Conservation (phyloP, 169 alveolate species). For the Sarcocystis neurona region DNA sequence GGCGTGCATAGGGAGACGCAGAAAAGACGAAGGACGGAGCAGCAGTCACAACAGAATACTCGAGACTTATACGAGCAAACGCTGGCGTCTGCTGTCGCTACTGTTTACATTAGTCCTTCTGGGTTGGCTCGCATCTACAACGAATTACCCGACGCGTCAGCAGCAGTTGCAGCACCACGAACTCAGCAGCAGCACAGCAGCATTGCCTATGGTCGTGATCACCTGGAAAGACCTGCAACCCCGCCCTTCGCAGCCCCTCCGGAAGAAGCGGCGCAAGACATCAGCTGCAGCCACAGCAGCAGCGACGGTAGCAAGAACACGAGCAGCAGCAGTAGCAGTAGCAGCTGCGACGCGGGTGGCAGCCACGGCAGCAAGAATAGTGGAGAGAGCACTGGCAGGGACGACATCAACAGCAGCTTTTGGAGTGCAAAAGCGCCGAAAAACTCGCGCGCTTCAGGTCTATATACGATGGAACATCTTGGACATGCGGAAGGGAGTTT, state of each 20-base stretch:
- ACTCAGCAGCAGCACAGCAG: not conserved
- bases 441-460: not conserved
- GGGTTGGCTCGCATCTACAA: not conserved
- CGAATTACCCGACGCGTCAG: not conserved
- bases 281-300: not conserved
- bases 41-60: too few relatives aligned
- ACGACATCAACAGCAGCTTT: not conserved
- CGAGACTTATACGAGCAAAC: too few relatives aligned
- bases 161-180: not conserved
- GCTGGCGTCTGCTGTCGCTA: not conserved
- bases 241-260: not conserved
- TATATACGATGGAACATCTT: not conserved
- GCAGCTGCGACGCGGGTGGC: not conserved
- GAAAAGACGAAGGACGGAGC: not conserved
- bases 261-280: not conserved
- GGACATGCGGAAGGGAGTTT: not conserved
- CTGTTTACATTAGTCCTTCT: not conserved
- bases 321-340: constrained; percentile 32
- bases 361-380: not conserved
- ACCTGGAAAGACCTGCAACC: not conserved
- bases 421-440: not conserved
- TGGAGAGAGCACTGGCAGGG: not conserved
- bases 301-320: not conserved
- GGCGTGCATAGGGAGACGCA: too few relatives aligned
- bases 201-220: constrained; percentile 8